Evolutionary conservation across 1,284 basidiomycete species (phyloP).

Genomic region (Earliella scabrosa): DNA sequence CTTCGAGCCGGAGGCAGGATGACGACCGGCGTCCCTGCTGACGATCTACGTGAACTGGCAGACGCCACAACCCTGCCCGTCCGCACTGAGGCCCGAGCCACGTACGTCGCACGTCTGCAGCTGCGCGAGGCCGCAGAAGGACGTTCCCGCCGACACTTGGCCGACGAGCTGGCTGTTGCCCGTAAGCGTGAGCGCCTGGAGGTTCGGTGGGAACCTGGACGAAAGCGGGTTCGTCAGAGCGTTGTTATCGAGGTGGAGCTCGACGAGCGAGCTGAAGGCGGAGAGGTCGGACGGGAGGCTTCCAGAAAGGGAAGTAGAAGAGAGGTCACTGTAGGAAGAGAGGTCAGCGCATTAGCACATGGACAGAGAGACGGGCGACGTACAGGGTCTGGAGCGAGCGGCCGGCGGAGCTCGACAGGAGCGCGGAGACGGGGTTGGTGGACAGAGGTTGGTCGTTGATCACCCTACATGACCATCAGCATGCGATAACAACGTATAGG

Average conservation of each 20-base stretch:
- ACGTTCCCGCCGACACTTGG: constrained; percentile 23
- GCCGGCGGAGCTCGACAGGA: constrained; percentile 35
- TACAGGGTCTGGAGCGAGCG: constrained; percentile 42
- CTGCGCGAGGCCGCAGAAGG: constrained; percentile 33
- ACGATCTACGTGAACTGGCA: constrained; percentile 23
- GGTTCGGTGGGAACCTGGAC: constrained; percentile 30
- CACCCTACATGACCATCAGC: constrained; percentile 29
- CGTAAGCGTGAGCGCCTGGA: constrained; percentile 33
- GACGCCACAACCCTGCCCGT: constrained; percentile 30
- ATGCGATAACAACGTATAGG: background rate
- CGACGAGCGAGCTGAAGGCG: constrained; percentile 31
- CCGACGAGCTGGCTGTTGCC: constrained; percentile 36
- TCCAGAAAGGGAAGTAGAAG: constrained; percentile 33
- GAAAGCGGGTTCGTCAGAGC: constrained; percentile 32
- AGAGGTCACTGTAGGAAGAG: constrained; percentile 31
- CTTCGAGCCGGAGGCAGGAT: too few relatives aligned
- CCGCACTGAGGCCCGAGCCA: constrained; percentile 32
- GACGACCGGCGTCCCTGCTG: constrained; percentile 2
- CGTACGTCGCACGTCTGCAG: constrained; percentile 38
- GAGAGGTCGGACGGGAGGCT: constrained; percentile 34
- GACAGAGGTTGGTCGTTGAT: constrained; percentile 39
- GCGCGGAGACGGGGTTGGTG: constrained; percentile 34
- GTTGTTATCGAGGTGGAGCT: constrained; percentile 38
- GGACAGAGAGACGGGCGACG: constrained; percentile 8
- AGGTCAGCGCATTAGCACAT: background rate